Conservation (phyloP, 2,329 filamentous ascomycete species). For the Xylaria sp. region DNA sequence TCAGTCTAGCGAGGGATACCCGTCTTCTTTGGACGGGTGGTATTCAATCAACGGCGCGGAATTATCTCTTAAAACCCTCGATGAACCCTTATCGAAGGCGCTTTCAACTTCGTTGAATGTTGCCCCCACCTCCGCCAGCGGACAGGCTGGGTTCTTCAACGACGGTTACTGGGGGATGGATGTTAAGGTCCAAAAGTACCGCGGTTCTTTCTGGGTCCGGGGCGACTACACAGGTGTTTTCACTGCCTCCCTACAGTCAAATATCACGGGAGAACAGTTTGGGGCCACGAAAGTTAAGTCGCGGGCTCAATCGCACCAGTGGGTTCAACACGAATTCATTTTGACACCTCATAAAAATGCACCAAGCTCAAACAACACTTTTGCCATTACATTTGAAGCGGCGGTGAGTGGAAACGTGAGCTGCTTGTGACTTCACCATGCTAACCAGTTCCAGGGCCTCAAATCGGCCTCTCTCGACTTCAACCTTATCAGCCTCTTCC, state of each 20-base stretch:
- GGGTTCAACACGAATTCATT: slow-evolving; percentile 62
- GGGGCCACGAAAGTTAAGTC: slow-evolving; percentile 59
- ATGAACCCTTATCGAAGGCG: slow-evolving; percentile 60
- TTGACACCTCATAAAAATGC: slow-evolving; percentile 57
- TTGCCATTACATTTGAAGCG: slow-evolving; percentile 63
- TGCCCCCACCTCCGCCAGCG: slow-evolving; percentile 46
- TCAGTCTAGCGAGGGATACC: slow-evolving; percentile 60
- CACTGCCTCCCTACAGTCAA: slow-evolving; percentile 58
- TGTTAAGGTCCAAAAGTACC: slow-evolving; percentile 59
- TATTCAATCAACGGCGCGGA: slow-evolving; percentile 54
- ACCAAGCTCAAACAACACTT: slow-evolving; percentile 65
- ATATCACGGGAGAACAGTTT: slow-evolving; percentile 56
- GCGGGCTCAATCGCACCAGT: slow-evolving; percentile 53
- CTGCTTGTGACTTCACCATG: background rate
- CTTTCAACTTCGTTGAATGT: slow-evolving; percentile 64
- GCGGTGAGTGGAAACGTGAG: slow-evolving; percentile 37
- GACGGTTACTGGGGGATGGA: slow-evolving; percentile 68
- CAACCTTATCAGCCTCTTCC: slow-evolving; percentile 68
- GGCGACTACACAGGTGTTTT: slow-evolving; percentile 60
- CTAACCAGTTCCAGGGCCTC: slow-evolving; percentile 45
- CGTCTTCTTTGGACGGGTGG: slow-evolving; percentile 59
- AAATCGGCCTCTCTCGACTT: slow-evolving; percentile 61
- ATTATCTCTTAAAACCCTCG: slow-evolving; percentile 58
- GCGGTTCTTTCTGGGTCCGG: slow-evolving; percentile 63
- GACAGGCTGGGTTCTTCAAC: slow-evolving; percentile 60